phyloP scores from a whole-genome alignment of 306 rosid genomes.

The Corylus americana region DNA sequence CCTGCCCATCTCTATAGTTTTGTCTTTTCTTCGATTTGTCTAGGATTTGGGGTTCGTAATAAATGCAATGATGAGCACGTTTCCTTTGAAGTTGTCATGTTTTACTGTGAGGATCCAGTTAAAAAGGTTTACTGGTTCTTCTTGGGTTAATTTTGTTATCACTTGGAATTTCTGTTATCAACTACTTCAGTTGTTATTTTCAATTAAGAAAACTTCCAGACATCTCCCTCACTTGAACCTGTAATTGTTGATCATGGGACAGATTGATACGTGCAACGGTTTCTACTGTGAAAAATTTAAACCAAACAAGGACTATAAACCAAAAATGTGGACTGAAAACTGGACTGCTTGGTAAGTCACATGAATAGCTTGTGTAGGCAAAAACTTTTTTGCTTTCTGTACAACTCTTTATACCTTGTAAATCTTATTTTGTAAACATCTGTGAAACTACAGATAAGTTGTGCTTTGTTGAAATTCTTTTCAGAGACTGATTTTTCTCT shows the following conservation, averaged over 20 bases:
- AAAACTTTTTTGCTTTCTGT: background rate
- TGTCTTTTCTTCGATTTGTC: conserved; percentile 14
- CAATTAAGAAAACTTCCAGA: conserved; percentile 2
- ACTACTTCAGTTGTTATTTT: background rate
- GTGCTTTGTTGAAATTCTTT: background rate
- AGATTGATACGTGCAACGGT: conserved; percentile 93
- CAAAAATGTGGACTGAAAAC: conserved; percentile 95
- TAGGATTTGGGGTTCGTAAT: conserved; percentile 10
- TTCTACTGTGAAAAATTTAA: conserved; percentile 82
- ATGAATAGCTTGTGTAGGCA: conserved; percentile 11
- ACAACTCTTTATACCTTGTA: background rate
- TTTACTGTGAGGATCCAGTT: background rate
- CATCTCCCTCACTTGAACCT: conserved; percentile 17
- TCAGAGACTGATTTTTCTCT: conserved; percentile 2
- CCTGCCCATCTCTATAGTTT: conserved; percentile 8
- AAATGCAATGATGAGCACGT: background rate
- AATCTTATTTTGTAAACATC: no score
- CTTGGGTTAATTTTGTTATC: background rate
- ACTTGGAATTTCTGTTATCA: background rate
- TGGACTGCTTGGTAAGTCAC: conserved; percentile 94
- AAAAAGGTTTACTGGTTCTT: conserved; percentile 2
- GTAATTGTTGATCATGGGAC: conserved; percentile 20
- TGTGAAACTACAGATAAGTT: no score
- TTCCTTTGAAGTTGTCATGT: background rate
- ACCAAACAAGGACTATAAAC: conserved; percentile 70